Evolutionary conservation across 371 early-diverging fungal species (phyloP).

Genomic region (Basidiobolus meristosporus): DNA sequence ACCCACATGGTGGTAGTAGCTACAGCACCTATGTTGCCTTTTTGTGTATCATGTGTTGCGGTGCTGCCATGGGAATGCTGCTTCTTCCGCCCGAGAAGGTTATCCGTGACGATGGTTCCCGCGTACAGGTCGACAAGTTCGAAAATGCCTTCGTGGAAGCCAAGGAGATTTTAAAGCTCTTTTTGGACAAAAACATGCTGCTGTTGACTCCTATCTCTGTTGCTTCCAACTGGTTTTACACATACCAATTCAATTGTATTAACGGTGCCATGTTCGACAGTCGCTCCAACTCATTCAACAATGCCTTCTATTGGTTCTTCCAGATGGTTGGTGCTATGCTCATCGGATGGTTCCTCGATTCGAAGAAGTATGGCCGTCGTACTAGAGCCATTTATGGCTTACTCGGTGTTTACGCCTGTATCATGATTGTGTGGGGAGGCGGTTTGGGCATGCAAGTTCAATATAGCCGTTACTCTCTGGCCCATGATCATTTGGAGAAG

Average conservation of each 20-base stretch:
- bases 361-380: slow-evolving; percentile 14
- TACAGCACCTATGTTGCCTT: slow-evolving; percentile 36
- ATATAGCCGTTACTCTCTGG: slow-evolving; percentile 10
- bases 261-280: slow-evolving; percentile 30
- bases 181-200: slow-evolving; percentile 39
- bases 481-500: slow-evolving; percentile 14
- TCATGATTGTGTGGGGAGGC: no score
- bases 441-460: slow-evolving; percentile 32
- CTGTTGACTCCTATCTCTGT: slow-evolving; percentile 42
- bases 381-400: slow-evolving; percentile 28
- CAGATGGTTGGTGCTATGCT: no score
- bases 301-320: no score
- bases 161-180: slow-evolving; percentile 29
- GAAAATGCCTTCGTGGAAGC: slow-evolving; percentile 29
- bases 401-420: slow-evolving; percentile 25
- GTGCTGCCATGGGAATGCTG: slow-evolving; percentile 22
- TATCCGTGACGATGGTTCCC: no score
- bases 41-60: slow-evolving; percentile 39
- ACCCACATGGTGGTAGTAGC: slow-evolving; percentile 9
- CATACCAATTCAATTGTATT: slow-evolving; percentile 37
- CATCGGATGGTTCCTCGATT: slow-evolving; percentile 33
- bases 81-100: slow-evolving; percentile 46
- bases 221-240: slow-evolving; percentile 57
- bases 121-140: slow-evolving; percentile 23
- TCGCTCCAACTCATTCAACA: slow-evolving; percentile 40